Base-by-base conservation (phyloP, 495 filamentous ascomycete genomes). In the Lasiosphaeria ovina region DNA sequence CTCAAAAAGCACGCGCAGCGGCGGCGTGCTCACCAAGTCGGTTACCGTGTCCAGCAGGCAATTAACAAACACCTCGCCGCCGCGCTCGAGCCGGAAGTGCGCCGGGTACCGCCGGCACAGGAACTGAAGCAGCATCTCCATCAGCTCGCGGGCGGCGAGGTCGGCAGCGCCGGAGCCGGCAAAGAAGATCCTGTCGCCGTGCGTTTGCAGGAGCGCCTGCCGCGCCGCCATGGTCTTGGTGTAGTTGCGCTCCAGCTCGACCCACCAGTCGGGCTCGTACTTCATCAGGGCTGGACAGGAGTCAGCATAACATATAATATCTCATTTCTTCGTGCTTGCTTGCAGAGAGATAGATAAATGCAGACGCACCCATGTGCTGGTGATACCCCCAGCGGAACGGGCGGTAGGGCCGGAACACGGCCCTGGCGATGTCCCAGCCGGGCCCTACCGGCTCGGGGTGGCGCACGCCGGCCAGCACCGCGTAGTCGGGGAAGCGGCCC, bases 311-410 rank as follows among this genome's bases (percentile, higher is more conserved):
- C 10, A 7, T 1, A 7, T 1, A 5, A 34, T 1, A 24, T 24
- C 24, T 24, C 24, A 24, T 0, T 2, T 24, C 24, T 24, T 24
- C 24, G 6, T 8, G 50, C 11, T 0, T 5, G 31, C 8, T 31
- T 52, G 7, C 11, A 34, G 42, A 45, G 24, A 44, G 40, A 8
- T 38, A 33, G 49, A 10, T 24, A 4, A 59, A 45, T 2, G 24
- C 53, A 73, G 68, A 80, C 87, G 61, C 83, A 95, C 92, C 90
- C 92, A 97, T 97, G 0, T 92, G 95, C 71, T 97, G 92, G 70
- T 94, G 89, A 70, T 97, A 96, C 1, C 79, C 73, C 92, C 92
- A 96, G 69, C 92, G 76, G 51, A 96, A 92, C 0, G 92, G 92
- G 34, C 92, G 80, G 70, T 89, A 88, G 12, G 87, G 89, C 38